Evolutionary conservation across 2,329 filamentous ascomycete genomes (phyloP).

Genomic region (Fusarium goolgardi): DNA sequence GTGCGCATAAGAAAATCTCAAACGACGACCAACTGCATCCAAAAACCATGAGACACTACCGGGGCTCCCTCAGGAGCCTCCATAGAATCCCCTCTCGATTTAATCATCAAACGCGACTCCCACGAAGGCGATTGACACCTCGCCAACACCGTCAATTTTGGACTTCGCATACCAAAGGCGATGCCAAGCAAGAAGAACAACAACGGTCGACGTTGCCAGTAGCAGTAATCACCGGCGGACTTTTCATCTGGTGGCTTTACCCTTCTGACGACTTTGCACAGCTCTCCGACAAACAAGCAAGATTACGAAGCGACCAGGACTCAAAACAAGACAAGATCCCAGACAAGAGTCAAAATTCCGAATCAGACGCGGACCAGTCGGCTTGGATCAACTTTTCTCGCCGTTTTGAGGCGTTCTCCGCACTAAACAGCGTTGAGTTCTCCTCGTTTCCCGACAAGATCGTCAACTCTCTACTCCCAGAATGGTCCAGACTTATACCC

Average conservation of each 20-base stretch:
- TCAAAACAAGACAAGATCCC: slow-evolving; percentile 23
- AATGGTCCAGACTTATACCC: slow-evolving; percentile 83
- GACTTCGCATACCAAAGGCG: slow-evolving; percentile 32
- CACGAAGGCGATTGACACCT: slow-evolving; percentile 34
- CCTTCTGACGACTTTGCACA: slow-evolving; percentile 57
- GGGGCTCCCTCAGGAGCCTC: slow-evolving; percentile 41
- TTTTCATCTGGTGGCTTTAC: slow-evolving; percentile 59
- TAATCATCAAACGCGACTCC: slow-evolving; percentile 22
- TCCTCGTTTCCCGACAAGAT: slow-evolving; percentile 66
- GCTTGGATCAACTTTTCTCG: slow-evolving; percentile 63
- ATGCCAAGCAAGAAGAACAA: slow-evolving; percentile 40
- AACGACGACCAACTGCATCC: slow-evolving; percentile 22
- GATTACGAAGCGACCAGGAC: slow-evolving; percentile 10
- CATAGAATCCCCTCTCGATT: slow-evolving; percentile 35
- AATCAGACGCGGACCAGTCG: slow-evolving; percentile 47
- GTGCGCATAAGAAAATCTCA: slow-evolving; percentile 22
- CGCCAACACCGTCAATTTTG: slow-evolving; percentile 35
- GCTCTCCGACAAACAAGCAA: slow-evolving; percentile 46
- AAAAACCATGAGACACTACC: slow-evolving; percentile 41
- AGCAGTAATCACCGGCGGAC: slow-evolving; percentile 51
- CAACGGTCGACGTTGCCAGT: slow-evolving; percentile 47
- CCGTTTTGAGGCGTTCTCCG: slow-evolving; percentile 65
- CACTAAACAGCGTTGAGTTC: slow-evolving; percentile 67
- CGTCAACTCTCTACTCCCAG: slow-evolving; percentile 78
- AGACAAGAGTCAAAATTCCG: slow-evolving; percentile 33